A percentile compares a stretch with the other conserved stretches of the same genome.
Conservation (phyloP, 768 basidiomycete genomes). For the Hydnum rufescens region DNA sequence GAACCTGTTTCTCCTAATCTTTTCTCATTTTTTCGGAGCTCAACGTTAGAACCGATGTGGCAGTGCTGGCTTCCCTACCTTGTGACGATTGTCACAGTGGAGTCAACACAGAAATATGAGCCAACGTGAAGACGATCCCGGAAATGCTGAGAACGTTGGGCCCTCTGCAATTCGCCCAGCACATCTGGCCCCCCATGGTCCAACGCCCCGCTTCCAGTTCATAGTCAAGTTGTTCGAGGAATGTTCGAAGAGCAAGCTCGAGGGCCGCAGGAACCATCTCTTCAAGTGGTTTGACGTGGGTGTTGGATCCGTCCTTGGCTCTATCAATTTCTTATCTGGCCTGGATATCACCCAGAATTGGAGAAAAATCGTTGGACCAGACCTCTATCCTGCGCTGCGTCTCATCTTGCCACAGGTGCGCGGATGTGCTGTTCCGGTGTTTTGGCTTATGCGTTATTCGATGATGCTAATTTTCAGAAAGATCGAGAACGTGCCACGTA, state of each 20-base stretch:
- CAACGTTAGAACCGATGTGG: no score
- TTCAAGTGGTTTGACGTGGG: conserved; percentile 54
- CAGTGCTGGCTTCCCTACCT: no score
- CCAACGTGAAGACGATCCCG: no score
- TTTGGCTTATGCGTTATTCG: not conserved
- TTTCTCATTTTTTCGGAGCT: no score
- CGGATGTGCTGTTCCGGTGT: conserved; percentile 10
- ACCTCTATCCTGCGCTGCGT: conserved; percentile 77
- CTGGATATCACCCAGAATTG: conserved; percentile 28
- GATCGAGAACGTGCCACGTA: conserved; percentile 85
- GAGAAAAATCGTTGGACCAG: conserved; percentile 67
- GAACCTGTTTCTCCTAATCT: no score
- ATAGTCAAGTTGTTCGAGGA: conserved; percentile 7
- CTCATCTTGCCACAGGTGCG: conserved; percentile 73
- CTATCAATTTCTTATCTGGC: conserved; percentile 11
- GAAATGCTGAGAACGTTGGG: no score
- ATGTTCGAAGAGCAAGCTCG: conserved; percentile 4
- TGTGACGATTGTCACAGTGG: no score
- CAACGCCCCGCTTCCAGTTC: conserved; percentile 5
- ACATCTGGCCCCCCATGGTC: not conserved
- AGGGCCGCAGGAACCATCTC: conserved; percentile 4
- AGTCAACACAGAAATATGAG: no score
- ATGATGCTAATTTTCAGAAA: conserved; percentile 45
- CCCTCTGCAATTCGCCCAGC: no score
- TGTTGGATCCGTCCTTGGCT: not conserved